These are phyloP conservation scores for Ceratobasidium sp. DNA, from an alignment of 1,284 basidiomycete species.

Conservation along the genomic window DNA sequence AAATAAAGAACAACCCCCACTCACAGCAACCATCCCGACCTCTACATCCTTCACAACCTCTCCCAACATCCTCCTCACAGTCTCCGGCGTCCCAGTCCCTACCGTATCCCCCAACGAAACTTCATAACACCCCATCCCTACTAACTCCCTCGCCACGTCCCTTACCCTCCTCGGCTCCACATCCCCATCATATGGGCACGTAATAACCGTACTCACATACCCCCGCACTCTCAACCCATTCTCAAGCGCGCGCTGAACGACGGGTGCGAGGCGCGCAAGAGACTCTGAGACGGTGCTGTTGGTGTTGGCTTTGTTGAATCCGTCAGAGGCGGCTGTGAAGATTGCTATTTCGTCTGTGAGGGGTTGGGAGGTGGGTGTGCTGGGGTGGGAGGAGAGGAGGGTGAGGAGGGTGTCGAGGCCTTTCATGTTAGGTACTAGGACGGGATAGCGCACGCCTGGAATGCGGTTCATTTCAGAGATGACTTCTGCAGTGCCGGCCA, in stretches of 20 bases:
- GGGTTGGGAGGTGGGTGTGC: constrained; percentile 53
- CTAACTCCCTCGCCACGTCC: constrained; percentile 74
- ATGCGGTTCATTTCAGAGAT: constrained; percentile 66
- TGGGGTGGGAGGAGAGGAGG: constrained; percentile 59
- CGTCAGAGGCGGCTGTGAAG: constrained; percentile 90
- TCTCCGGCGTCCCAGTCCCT: constrained; percentile 82
- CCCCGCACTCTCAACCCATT: constrained; percentile 82
- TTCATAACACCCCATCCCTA: constrained; percentile 95
- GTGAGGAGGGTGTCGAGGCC: constrained; percentile 76
- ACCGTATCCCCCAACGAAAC: constrained; percentile 93
- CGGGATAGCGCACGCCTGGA: constrained; percentile 75
- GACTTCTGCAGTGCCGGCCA: constrained; percentile 85
- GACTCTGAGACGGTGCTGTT: constrained; percentile 82
- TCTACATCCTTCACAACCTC: constrained; percentile 72
- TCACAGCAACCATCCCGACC: constrained; percentile 74
- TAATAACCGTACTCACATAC: constrained; percentile 83
- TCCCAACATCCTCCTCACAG: constrained; percentile 74
- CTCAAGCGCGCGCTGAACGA: constrained; percentile 69
- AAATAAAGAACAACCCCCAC: constrained; percentile 49
- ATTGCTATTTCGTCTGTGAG: constrained; percentile 86
- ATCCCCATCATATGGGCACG: constrained; percentile 86
- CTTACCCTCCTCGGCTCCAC: constrained; percentile 76
- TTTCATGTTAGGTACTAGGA: constrained; percentile 86
- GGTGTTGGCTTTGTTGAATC: constrained; percentile 87
- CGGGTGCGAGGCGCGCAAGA: constrained; percentile 69